A percentile compares a stretch with the other conserved stretches of the same genome.
phyloP scores from a whole-genome alignment of 1,284 basidiomycete species.

The Fomitopsis betulina region DNA sequence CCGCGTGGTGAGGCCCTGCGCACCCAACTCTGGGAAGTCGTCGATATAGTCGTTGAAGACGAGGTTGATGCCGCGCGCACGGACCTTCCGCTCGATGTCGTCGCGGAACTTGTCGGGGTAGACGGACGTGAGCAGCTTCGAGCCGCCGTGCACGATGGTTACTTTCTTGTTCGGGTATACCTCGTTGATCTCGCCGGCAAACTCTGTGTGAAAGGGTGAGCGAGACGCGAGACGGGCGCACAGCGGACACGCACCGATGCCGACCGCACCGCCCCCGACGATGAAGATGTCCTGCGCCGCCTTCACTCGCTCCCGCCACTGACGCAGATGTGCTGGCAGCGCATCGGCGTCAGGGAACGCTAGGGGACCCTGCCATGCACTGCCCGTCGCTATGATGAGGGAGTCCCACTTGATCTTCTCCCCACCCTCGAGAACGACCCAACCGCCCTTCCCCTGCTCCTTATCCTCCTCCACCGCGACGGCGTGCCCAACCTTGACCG shows the following conservation, averaged over 20 bases:
- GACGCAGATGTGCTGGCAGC: no score
- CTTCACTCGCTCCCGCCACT: no score
- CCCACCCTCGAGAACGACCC: no score
- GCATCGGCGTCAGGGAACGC: no score
- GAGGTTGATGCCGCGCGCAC: constrained; percentile 43
- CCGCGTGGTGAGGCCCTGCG: constrained; percentile 41
- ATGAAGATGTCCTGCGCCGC: no score
- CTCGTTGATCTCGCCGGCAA: constrained; percentile 54
- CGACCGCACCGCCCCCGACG: constrained; percentile 61
- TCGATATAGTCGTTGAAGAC: constrained; percentile 54
- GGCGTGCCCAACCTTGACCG: constrained; percentile 40
- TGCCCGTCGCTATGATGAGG: no score
- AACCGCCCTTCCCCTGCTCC: constrained; percentile 33
- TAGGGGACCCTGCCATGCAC: no score
- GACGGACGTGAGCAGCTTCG: constrained; percentile 46
- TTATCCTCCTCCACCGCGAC: constrained; percentile 36
- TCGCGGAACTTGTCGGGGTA: constrained; percentile 57
- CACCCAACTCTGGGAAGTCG: constrained; percentile 27
- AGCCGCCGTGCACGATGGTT: constrained; percentile 57
- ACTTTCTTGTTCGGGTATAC: constrained; percentile 53
- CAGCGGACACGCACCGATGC: constrained; percentile 40
- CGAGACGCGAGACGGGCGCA: neutral
- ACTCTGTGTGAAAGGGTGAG: constrained; percentile 32
- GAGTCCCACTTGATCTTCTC: no score
- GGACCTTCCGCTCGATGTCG: constrained; percentile 38